These are phyloP conservation scores for Solanum chiquidenum DNA, from an alignment of 257 asterid genomes.

Conservation along the genomic window DNA sequence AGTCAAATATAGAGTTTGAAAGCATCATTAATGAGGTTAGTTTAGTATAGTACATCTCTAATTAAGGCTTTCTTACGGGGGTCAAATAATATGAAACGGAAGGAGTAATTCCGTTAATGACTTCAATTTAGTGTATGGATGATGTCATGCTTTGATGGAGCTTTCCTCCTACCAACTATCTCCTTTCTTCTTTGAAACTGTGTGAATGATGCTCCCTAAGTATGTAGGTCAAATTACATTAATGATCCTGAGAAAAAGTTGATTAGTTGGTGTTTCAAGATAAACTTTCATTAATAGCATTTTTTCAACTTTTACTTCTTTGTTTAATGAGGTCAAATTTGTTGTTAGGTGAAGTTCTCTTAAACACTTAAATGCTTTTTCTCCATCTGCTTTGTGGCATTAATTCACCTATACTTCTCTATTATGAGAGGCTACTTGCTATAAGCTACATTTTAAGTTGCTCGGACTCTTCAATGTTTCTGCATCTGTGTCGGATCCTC, in stretches of 20 bases:
- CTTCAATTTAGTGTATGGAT: not conserved
- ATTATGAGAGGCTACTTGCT: not conserved
- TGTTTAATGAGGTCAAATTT: not conserved
- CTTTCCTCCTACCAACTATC: not conserved
- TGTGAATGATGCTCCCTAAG: not conserved
- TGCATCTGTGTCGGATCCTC: not conserved
- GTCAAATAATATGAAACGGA: not conserved
- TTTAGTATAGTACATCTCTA: not conserved
- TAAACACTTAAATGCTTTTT: not conserved
- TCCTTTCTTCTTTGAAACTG: not conserved
- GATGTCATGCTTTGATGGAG: not conserved
- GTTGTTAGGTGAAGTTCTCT: not conserved
- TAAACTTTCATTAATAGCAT: not conserved
- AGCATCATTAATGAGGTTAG: not conserved
- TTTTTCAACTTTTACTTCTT: not conserved
- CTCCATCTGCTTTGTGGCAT: not conserved
- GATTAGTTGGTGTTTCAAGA: not conserved
- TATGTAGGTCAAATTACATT: not conserved
- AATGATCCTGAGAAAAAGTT: not conserved
- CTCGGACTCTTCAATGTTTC: not conserved
- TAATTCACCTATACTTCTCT: not conserved
- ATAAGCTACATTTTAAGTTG: not conserved
- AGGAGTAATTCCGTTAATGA: not conserved
- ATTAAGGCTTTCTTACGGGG: not conserved
- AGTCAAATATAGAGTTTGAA: not conserved